phyloP scores from a whole-genome alignment of 202 grass and related monocot genomes.

The Miscanthus sacchariflorus region DNA sequence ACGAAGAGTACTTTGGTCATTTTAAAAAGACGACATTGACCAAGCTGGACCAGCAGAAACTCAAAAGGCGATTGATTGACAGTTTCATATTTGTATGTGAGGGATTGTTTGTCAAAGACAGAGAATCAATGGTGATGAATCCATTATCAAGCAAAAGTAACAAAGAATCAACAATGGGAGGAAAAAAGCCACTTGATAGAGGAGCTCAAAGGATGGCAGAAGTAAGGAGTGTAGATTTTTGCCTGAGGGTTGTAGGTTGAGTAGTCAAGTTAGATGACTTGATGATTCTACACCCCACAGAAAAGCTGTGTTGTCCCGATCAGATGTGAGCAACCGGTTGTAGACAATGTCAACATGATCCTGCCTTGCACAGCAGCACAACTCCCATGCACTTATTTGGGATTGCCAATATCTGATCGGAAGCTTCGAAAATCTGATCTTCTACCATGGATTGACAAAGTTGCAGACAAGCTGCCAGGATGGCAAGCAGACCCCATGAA shows the following conservation, averaged over 20 bases:
- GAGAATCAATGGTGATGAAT: neutral
- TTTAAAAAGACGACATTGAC: neutral
- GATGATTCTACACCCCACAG: neutral
- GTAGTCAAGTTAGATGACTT: neutral
- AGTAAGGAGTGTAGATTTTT: neutral
- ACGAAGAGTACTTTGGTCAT: neutral
- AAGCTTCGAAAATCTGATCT: too few relatives aligned
- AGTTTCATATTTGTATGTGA: neutral
- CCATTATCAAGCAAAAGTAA: neutral
- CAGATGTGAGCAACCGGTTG: too few relatives aligned
- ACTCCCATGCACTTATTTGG: too few relatives aligned
- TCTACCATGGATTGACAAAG: too few relatives aligned
- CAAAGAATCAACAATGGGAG: neutral
- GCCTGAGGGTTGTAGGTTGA: neutral
- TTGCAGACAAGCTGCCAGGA: too few relatives aligned
- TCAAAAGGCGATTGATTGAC: neutral
- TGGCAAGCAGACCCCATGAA: too few relatives aligned
- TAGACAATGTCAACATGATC: too few relatives aligned
- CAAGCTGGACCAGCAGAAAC: neutral
- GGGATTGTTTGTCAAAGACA: neutral
- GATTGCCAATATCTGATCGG: too few relatives aligned
- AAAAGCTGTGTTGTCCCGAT: too few relatives aligned
- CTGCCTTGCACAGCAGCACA: too few relatives aligned
- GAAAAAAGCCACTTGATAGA: neutral
- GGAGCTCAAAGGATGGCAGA: neutral